phyloP scores from a whole-genome alignment of 495 filamentous ascomycete genomes.

The Penicillium simplicissimum region DNA sequence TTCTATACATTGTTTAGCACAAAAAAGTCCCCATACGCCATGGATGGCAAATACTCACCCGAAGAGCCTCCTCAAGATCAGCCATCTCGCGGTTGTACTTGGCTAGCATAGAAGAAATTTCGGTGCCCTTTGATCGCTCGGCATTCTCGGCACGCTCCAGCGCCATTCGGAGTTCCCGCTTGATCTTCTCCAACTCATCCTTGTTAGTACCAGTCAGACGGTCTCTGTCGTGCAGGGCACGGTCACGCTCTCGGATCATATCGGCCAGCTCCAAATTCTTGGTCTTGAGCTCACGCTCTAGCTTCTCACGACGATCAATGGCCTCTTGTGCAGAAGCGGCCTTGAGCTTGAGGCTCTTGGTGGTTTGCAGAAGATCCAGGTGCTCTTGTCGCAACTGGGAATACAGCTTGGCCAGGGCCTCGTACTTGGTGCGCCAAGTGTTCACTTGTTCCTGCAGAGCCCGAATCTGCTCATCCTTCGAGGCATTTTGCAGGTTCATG shows the following conservation, averaged over 20 bases:
- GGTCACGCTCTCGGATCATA: slow-evolving; percentile 96
- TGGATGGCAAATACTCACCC: slow-evolving; percentile 42
- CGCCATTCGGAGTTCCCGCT: slow-evolving; percentile 93
- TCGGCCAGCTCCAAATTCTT: slow-evolving; percentile 98
- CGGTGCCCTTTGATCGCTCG: slow-evolving; percentile 87
- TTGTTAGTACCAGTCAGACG: slow-evolving; percentile 79
- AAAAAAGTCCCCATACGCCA: background rate
- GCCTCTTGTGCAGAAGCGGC: slow-evolving; percentile 96
- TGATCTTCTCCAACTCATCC: slow-evolving; percentile 93
- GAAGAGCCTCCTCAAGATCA: slow-evolving; percentile 88
- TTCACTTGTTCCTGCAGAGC: slow-evolving; percentile 93
- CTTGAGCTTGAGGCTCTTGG: slow-evolving; percentile 93
- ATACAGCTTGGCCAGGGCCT: slow-evolving; percentile 93
- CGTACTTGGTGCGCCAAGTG: slow-evolving; percentile 96
- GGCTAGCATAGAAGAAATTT: slow-evolving; percentile 88
- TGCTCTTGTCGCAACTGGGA: slow-evolving; percentile 95
- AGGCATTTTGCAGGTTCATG: slow-evolving; percentile 78
- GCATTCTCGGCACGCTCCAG: slow-evolving; percentile 90
- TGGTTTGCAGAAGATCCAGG: slow-evolving; percentile 89
- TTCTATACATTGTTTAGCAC: slow-evolving; percentile 43
- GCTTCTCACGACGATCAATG: slow-evolving; percentile 89
- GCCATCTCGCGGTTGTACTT: slow-evolving; percentile 98
- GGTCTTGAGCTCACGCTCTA: slow-evolving; percentile 95
- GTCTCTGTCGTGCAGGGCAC: slow-evolving; percentile 92
- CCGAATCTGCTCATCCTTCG: slow-evolving; percentile 92